phyloP scores from a whole-genome alignment of 2,329 filamentous ascomycete genomes.

The Annulohypoxylon truncatum region DNA sequence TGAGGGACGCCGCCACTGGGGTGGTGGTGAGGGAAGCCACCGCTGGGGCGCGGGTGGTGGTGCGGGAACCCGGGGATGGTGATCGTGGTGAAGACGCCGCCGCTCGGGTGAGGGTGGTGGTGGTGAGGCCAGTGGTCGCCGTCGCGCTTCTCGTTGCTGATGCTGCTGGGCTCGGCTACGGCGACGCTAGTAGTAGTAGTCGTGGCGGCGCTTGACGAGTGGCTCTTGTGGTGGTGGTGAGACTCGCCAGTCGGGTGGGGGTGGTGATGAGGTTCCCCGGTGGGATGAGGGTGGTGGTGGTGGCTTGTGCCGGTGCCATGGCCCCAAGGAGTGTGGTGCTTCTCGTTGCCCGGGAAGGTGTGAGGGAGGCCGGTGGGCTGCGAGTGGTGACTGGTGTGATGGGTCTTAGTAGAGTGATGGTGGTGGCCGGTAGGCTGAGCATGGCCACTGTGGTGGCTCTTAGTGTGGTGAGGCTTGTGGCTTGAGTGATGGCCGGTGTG shows the following conservation, averaged over 20 bases:
- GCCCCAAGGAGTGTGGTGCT: conserved; percentile 14
- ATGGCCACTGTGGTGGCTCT: background rate
- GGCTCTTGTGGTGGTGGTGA: background rate
- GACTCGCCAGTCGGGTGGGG: too few relatives aligned
- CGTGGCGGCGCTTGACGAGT: background rate
- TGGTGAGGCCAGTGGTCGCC: background rate
- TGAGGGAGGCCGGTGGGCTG: background rate
- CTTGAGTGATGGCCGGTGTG: too few relatives aligned
- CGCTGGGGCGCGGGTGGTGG: background rate
- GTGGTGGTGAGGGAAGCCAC: conserved; percentile 16
- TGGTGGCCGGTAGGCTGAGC: conserved; percentile 3
- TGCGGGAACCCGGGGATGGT: background rate
- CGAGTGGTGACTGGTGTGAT: background rate
- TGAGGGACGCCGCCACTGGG: conserved; percentile 15
- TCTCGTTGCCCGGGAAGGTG: background rate
- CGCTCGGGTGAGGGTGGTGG: background rate
- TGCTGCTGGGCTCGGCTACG: background rate
- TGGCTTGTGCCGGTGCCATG: background rate
- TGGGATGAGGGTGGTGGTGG: conserved; percentile 7
- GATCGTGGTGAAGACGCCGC: background rate
- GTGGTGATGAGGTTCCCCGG: background rate
- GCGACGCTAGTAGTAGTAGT: background rate
- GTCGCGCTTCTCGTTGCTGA: background rate
- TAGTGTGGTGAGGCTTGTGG: background rate
- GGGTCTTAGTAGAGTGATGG: background rate